Evolutionary conservation across 164 flowering plant genomes (phyloP).

Genomic region (Buxus sempervirens): DNA sequence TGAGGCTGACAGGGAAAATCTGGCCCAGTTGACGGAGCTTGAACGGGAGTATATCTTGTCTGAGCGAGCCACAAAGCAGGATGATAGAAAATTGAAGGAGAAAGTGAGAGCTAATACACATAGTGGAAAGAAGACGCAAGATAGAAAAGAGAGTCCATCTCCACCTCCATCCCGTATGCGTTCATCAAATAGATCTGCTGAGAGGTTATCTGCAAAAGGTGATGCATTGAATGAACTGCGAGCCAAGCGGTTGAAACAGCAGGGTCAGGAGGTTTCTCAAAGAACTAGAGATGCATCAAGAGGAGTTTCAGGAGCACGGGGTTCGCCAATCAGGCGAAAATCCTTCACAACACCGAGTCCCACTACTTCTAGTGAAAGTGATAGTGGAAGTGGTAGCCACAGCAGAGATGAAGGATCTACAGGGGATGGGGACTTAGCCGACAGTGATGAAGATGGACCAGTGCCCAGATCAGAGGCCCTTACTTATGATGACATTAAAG

Average conservation of each 20-base stretch:
- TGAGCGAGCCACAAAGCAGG: conserved; percentile 62
- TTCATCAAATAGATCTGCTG: conserved; percentile 62
- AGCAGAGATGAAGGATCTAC: conserved; percentile 79
- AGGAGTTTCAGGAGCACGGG: conserved; percentile 39
- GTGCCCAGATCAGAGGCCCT: conserved; percentile 34
- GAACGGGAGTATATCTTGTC: conserved; percentile 78
- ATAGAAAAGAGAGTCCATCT: conserved; percentile 54
- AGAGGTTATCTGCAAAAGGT: conserved; percentile 64
- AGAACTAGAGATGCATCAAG: conserved; percentile 50
- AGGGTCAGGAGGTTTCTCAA: conserved; percentile 57
- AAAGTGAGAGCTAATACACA: conserved; percentile 48
- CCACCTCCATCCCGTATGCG: conserved; percentile 52
- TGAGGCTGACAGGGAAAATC: conserved; percentile 66
- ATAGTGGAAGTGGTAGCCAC: conserved; percentile 60
- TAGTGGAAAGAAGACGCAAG: conserved; percentile 39
- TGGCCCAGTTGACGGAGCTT: conserved; percentile 72
- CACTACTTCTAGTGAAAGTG: conserved; percentile 74
- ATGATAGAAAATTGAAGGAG: conserved; percentile 58
- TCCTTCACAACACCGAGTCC: conserved; percentile 32
- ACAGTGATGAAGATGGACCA: conserved; percentile 68
- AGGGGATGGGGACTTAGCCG: conserved; percentile 61
- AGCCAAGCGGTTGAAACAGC: conserved; percentile 73
- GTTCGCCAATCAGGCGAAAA: conserved; percentile 47
- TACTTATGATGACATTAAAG: conserved; percentile 70
- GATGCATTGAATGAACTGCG: conserved; percentile 87